Percentiles rank a stretch among this genome's conserved stretches.
These are phyloP conservation scores for Tylopilus subfusipes DNA, from an alignment of 768 basidiomycete genomes.

Conservation along the genomic window DNA sequence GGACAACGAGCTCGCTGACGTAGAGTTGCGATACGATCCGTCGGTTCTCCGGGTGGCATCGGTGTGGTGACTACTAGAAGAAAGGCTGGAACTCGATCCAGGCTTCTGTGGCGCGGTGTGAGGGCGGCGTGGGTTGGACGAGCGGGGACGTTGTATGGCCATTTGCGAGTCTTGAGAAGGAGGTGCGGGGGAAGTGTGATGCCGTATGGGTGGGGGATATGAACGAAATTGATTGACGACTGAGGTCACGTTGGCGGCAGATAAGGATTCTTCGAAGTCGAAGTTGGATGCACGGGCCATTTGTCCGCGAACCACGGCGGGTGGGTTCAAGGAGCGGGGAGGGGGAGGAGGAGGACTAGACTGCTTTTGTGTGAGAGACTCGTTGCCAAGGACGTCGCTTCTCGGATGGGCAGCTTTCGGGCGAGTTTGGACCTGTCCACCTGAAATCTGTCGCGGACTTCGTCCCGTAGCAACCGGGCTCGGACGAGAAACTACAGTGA, in stretches of 20 bases:
- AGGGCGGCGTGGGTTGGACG: constrained; percentile 8
- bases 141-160: constrained; percentile 4
- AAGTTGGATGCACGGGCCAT: constrained; percentile 11
- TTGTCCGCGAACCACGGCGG: constrained; percentile 27
- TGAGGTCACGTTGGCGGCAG: constrained; percentile 28
- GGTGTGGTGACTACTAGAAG: constrained; percentile 21
- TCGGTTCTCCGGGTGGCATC: constrained; percentile 28
- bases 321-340: constrained; percentile 1
- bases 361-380: constrained; percentile 1
- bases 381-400: constrained; percentile 17
- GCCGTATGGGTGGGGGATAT: constrained; percentile 25
- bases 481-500: not conserved
- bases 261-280: constrained; percentile 30
- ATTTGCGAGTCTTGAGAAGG: constrained; percentile 13
- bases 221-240: constrained; percentile 33
- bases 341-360: not conserved
- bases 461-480: constrained; percentile 21
- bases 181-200: constrained; percentile 18
- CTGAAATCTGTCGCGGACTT: constrained; percentile 4
- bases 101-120: constrained; percentile 22
- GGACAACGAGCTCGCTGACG: constrained; percentile 26
- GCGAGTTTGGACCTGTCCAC: constrained; percentile 4
- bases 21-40: constrained; percentile 18
- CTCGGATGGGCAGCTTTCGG: constrained; percentile 9
- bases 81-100: constrained; percentile 23